Conservation (phyloP, 169 alveolate genomes). For the Babesia bovis region DNA sequence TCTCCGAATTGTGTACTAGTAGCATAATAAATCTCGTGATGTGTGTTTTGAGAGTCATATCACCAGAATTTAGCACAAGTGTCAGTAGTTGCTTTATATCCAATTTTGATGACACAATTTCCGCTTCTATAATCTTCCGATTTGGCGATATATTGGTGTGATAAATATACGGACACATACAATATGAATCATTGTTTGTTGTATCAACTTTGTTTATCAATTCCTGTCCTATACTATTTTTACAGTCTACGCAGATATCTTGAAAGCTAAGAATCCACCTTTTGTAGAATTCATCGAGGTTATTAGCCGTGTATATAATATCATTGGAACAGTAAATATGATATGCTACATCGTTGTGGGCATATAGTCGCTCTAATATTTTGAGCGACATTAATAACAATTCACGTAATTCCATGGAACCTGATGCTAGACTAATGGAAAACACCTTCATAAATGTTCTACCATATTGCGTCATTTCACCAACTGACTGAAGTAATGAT, state of each 20-base stretch:
- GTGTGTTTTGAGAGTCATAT: slow-evolving; percentile 17
- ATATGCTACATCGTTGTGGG: slow-evolving; percentile 54
- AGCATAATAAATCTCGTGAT: slow-evolving; percentile 30
- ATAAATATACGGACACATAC: background rate
- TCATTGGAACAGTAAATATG: slow-evolving; percentile 23
- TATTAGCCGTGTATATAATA: slow-evolving; percentile 26
- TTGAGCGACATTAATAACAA: background rate
- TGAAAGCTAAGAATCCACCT: slow-evolving; percentile 21
- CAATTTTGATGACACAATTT: background rate
- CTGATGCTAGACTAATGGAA: background rate
- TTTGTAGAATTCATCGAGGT: slow-evolving; percentile 16
- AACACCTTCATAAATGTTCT: slow-evolving; percentile 9
- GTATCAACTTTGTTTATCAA: background rate
- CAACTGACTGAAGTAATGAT: slow-evolving; percentile 14
- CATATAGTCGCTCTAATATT: slow-evolving; percentile 23
- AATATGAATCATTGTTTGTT: background rate
- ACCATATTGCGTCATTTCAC: slow-evolving; percentile 14
- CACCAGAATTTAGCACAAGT: slow-evolving; percentile 13
- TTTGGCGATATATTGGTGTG: background rate
- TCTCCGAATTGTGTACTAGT: background rate
- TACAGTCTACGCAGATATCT: slow-evolving; percentile 37
- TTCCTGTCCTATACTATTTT: background rate
- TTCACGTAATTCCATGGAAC: background rate
- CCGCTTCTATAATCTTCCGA: slow-evolving; percentile 17
- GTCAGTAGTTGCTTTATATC: background rate